Percentiles rank a stretch among this genome's conserved stretches.
Conservation (phyloP, 805 yeast genomes). For the Torulaspora franciscae region DNA sequence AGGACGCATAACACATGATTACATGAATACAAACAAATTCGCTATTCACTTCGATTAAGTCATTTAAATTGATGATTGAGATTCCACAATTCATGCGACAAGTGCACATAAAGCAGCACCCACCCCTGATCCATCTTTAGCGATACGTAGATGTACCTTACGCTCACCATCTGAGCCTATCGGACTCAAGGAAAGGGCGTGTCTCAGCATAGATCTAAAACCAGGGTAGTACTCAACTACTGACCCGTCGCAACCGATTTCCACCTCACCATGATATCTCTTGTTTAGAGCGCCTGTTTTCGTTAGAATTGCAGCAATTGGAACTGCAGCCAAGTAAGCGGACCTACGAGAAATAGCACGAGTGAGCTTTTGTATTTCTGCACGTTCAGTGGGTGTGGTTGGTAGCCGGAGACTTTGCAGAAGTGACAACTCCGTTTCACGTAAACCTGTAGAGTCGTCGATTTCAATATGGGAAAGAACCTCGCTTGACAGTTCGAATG, state of each 20-base stretch:
- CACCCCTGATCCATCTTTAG: constrained; percentile 94
- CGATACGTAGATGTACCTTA: constrained; percentile 69
- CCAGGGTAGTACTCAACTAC: constrained; percentile 93
- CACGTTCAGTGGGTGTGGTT: constrained; percentile 66
- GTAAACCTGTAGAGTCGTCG: constrained; percentile 71
- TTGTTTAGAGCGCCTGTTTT: constrained; percentile 60
- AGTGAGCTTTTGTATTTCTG: constrained; percentile 65
- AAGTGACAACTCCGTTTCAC: constrained; percentile 63
- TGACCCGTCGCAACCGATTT: constrained; percentile 93
- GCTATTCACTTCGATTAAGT: neutral
- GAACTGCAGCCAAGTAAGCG: constrained; percentile 85
- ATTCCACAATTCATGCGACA: constrained; percentile 26
- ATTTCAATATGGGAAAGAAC: constrained; percentile 82
- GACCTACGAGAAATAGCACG: constrained; percentile 81
- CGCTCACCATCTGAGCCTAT: constrained; percentile 72
- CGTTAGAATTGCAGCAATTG: constrained; percentile 73
- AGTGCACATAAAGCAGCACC: constrained; percentile 94
- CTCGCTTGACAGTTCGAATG: constrained; percentile 77
- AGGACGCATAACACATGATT: neutral
- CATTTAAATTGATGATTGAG: neutral
- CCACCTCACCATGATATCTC: constrained; percentile 64
- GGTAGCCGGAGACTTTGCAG: constrained; percentile 64
- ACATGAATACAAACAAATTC: neutral
- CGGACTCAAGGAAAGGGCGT: constrained; percentile 65
- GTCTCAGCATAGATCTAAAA: constrained; percentile 71